phyloP scores from a whole-genome alignment of 1,139 yeast species.

The Yamadazyma triangularis region DNA sequence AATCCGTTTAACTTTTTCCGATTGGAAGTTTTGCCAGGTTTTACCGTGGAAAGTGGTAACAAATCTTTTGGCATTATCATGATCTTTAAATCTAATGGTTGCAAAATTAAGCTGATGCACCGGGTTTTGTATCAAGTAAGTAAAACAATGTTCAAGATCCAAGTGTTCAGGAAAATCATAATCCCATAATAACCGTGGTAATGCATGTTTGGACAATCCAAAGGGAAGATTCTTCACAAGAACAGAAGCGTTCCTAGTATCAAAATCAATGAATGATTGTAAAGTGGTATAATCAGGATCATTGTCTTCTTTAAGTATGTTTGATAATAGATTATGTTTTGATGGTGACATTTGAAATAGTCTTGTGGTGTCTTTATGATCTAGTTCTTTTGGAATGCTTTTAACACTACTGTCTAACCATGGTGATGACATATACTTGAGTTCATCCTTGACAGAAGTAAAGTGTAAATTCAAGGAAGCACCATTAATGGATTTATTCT shows the following conservation, averaged over 20 bases:
- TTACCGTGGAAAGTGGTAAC: conserved; percentile 53
- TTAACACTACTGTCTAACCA: conserved; percentile 6
- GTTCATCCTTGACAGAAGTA: conserved; percentile 20
- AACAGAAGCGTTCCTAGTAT: conserved; percentile 17
- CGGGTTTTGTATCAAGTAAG: conserved; percentile 24
- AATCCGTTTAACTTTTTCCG: conserved; percentile 23
- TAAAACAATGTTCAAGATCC: conserved; percentile 11
- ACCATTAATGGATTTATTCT: conserved; percentile 48
- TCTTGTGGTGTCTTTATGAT: neutral
- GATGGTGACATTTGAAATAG: neutral
- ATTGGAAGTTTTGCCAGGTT: conserved; percentile 31
- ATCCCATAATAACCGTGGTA: conserved; percentile 36
- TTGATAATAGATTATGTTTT: neutral
- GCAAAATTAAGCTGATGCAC: conserved; percentile 21
- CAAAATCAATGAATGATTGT: conserved; percentile 6
- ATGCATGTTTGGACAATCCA: conserved; percentile 29
- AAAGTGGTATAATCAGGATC: conserved; percentile 8
- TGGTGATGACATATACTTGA: conserved; percentile 25
- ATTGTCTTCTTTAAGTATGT: conserved; percentile 3
- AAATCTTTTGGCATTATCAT: conserved; percentile 49
- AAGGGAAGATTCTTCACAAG: conserved; percentile 38
- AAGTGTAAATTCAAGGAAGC: conserved; percentile 41
- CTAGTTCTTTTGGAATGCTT: neutral
- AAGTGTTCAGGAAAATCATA: conserved; percentile 25
- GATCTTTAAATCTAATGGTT: conserved; percentile 45